Evolutionary conservation across 2,329 filamentous ascomycete genomes (phyloP), one percentile per base, ranked within the genome.

Genomic region (Aureobasidium sp.): DNA sequence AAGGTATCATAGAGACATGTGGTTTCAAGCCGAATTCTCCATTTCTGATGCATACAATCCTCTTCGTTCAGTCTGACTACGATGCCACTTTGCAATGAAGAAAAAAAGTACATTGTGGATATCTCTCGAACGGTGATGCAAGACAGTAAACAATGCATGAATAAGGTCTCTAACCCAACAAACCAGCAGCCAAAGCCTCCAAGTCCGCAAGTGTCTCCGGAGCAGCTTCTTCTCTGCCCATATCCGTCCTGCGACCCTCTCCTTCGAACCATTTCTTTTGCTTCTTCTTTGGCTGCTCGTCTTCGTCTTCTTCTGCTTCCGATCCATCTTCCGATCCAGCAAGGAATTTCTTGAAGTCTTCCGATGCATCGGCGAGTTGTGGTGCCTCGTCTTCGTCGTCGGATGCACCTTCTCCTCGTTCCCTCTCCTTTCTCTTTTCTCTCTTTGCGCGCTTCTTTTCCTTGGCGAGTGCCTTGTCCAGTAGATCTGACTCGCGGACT

Each of bases 401-500:
- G 42, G 64, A 64, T 8, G 53, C 67, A 14, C 58, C 61, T 29
- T 64, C 69, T 14, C 66, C 71, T 22, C 76, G 75, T 73, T 87
- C 86, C 68, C 86, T 78, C 47, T 84, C 84, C 78, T 89, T 93
- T 66, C 83, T 79, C 78, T 87, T 91, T 68, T 88, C 84, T 64
- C 82, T 81, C 82, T 91, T 94, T 75, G 89, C 88, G 68, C 83
- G 82, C 72, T 82, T 86, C 82, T 91, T 92, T 73, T 89, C 83
- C 78, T 87, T 91, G 39, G 85, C 91, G 15, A 88, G 74, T 67
- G 84, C 83, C 79, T 96, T 97, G 76, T 99, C 94, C 65, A 85
- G 84, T 39, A 89, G 75, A 78, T 99, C 94, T 22, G 87, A 90
- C 69, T 84, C 80, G 67, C 82, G 81, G 34, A 95, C 90, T 66